Base-by-base conservation (phyloP, 257 asterid genomes). In the Primulina tabacum region DNA sequence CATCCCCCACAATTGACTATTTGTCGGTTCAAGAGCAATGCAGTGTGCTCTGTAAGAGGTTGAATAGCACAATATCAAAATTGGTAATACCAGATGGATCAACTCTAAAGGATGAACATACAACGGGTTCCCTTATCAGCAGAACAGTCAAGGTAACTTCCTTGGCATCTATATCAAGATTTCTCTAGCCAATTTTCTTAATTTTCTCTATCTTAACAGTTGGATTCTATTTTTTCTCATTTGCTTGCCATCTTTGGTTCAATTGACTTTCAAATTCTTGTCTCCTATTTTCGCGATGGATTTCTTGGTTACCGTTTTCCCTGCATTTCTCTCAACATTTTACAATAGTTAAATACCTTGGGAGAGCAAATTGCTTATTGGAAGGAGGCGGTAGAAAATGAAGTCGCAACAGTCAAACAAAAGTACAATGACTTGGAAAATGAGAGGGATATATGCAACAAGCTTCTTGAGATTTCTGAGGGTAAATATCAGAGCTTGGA, bases 71-170 rank as follows among this genome's bases (percentile, higher is more conserved):
- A 68, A 79, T 88, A 60, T 79, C 94, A 34, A 83, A 81, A 30
- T 76, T 86, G 77, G 82, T 78, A 57, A 67, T 82, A 60, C 64
- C 81, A 65, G 85, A 82, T 73, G 81, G 71, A 62, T 72, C 84
- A 74, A 65, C 64, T 21, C n/a, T 32, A 20, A 70, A 73, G 33
- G 80, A 74, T 60, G 83, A 78, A 16, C 52, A 52, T 61, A 61
- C 66, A 58, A 69, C 72, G 58, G 80, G 76, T 75, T 72, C 74
- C 53, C 63, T 33, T 61, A 8, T 21, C 80, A 38, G 79, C 84
- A 70, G 80, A 87, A 81, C 85, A 72, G 30, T 73, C 80, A 90
- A 90, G 97, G 99, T 93, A 90, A 95, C 92, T 86, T 89, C 87
- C 79, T 81, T 82, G 87, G 78, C 89, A 79, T 83, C 74, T 76